phyloP scores from a whole-genome alignment of 202 grass and related monocot genomes.

The Dendrocalamus latiflorus region DNA sequence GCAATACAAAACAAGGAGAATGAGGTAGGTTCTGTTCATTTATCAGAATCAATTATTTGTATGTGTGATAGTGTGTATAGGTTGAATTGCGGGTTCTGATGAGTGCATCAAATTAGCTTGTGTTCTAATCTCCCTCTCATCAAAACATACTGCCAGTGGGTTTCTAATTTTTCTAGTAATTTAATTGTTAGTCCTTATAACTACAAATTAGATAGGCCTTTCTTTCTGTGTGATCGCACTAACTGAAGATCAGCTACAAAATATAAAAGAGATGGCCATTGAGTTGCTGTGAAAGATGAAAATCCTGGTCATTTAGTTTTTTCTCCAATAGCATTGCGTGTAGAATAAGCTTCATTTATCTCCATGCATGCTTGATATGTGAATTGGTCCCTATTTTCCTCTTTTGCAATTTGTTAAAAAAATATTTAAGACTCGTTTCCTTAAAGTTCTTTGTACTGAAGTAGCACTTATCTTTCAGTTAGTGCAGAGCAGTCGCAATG shows the following conservation, averaged over 20 bases:
- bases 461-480: slow-evolving; percentile 45
- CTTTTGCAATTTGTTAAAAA: neutral
- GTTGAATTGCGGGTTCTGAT: neutral
- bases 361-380: neutral
- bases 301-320: neutral
- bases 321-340: neutral
- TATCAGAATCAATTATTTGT: neutral
- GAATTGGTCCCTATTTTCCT: neutral
- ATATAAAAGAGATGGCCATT: neutral
- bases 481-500: slow-evolving; percentile 72
- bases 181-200: neutral
- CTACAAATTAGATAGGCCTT: neutral
- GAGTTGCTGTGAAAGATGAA: neutral
- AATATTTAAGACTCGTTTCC: neutral
- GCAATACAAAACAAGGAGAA: slow-evolving; percentile 71
- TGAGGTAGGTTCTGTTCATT: slow-evolving; percentile 37
- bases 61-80: neutral
- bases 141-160: neutral
- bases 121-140: neutral
- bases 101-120: neutral
- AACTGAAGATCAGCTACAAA: neutral
- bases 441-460: slow-evolving; percentile 18
- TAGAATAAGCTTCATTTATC: neutral
- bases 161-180: neutral
- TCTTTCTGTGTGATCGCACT: neutral